These are phyloP conservation scores for Ormosia semicastrata DNA, from an alignment of 306 rosid species.

Conservation along the genomic window DNA sequence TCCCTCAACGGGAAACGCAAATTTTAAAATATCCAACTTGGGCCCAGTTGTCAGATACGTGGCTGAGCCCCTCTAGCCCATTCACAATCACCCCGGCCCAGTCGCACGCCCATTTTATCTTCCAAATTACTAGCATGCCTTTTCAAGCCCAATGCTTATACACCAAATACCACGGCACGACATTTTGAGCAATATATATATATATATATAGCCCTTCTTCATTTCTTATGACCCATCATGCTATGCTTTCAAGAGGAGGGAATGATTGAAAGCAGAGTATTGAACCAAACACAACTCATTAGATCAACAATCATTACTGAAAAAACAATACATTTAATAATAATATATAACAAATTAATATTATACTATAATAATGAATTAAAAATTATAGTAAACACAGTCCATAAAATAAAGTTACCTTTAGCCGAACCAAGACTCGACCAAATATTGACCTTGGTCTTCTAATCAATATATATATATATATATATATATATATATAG, in stretches of 20 bases:
- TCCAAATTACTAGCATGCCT: neutral
- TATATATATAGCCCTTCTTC: too few species aligned
- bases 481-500: neutral
- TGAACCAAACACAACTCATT: neutral
- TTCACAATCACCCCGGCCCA: neutral
- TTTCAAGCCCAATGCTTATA: neutral
- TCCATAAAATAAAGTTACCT: conserved; percentile 2
- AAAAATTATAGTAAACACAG: neutral
- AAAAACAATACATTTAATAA: neutral
- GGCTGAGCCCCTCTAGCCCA: conserved; percentile 23
- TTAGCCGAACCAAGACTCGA: neutral
- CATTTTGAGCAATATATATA: neutral
- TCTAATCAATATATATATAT: conserved; percentile 12
- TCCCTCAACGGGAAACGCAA: neutral
- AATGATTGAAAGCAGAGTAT: conserved; percentile 7
- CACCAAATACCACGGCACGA: neutral
- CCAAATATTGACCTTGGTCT: conserved; percentile 39
- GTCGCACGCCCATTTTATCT: neutral
- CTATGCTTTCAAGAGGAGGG: neutral
- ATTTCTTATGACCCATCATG: too few species aligned
- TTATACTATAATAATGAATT: neutral
- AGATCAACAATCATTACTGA: neutral
- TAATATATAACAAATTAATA: neutral
- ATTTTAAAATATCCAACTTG: neutral
- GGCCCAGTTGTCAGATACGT: conserved; percentile 30